A percentile compares a stretch with the other conserved stretches of the same genome.
These are phyloP conservation scores for Lichtheimia ornata DNA, from an alignment of 371 early-diverging fungal genomes.

Conservation along the genomic window DNA sequence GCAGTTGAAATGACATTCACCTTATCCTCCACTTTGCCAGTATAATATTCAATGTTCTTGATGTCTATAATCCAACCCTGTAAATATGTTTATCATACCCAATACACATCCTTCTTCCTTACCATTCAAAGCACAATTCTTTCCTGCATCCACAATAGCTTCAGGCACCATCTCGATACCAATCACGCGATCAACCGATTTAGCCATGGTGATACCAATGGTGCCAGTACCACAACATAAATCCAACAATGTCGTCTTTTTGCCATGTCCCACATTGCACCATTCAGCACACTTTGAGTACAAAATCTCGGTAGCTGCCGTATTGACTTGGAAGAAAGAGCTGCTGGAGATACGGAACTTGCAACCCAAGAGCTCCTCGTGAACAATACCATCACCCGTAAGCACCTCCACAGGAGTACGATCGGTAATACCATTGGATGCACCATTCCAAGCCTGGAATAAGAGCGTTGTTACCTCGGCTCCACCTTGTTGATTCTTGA, in stretches of 20 bases:
- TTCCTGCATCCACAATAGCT: constrained; percentile 78
- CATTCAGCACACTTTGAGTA: constrained; percentile 57
- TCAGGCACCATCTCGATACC: constrained; percentile 77
- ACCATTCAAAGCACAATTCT: constrained; percentile 71
- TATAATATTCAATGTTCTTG: constrained; percentile 60
- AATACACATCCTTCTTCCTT: constrained; percentile 11
- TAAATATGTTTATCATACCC: neutral
- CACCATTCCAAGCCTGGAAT: constrained; percentile 56
- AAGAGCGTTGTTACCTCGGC: constrained; percentile 53
- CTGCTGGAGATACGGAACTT: constrained; percentile 73
- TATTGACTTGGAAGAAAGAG: constrained; percentile 86
- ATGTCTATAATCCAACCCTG: constrained; percentile 26
- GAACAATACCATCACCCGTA: constrained; percentile 62
- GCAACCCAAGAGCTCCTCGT: constrained; percentile 68
- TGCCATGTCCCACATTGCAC: constrained; percentile 36
- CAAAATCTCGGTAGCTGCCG: constrained; percentile 70
- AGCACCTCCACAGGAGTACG: constrained; percentile 49
- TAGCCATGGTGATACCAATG: constrained; percentile 82
- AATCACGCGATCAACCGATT: constrained; percentile 65
- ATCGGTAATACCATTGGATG: constrained; percentile 61
- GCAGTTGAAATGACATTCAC: constrained; percentile 44
- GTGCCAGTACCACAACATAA: constrained; percentile 92
- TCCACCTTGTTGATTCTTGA: constrained; percentile 8
- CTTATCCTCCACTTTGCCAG: constrained; percentile 68
- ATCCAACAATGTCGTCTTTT: constrained; percentile 64